Percentiles rank a stretch among this genome's conserved stretches.
phyloP scores from a whole-genome alignment of 2,329 filamentous ascomycete species.

The Spiromastix sp. region DNA sequence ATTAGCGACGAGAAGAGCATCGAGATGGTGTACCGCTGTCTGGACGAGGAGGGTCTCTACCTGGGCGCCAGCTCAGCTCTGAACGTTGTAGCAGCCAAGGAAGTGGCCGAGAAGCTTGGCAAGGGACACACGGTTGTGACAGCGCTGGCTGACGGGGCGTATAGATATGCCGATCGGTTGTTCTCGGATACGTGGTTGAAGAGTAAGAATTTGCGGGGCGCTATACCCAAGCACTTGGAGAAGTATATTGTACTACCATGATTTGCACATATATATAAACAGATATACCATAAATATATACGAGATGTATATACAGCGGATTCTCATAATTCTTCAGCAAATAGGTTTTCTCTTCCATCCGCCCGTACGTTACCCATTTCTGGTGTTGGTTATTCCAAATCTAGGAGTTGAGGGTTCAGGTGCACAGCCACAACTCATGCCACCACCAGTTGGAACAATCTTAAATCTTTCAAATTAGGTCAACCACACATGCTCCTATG shows the following conservation, averaged over 20 bases:
- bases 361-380: too few relatives aligned
- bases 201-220: constrained; percentile 69
- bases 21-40: constrained; percentile 91
- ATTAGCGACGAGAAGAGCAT: constrained; percentile 91
- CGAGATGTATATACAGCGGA: too few relatives aligned
- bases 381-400: too few relatives aligned
- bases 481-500: too few relatives aligned
- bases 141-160: constrained; percentile 90
- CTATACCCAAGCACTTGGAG: constrained; percentile 73
- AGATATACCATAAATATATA: neutral
- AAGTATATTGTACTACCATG: constrained; percentile 91
- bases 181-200: constrained; percentile 88
- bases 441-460: too few relatives aligned
- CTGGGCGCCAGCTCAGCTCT: constrained; percentile 86
- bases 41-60: constrained; percentile 94
- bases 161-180: constrained; percentile 85
- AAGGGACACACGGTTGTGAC: constrained; percentile 87
- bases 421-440: too few relatives aligned
- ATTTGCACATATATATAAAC: constrained; percentile 4
- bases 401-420: too few relatives aligned
- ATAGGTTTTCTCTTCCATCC: too few relatives aligned
- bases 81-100: constrained; percentile 91
- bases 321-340: too few relatives aligned
- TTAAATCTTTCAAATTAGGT: too few relatives aligned
- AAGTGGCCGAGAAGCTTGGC: constrained; percentile 83